These are phyloP conservation scores for Fusarium piperis DNA, from an alignment of 2,329 filamentous ascomycete genomes.

Conservation along the genomic window DNA sequence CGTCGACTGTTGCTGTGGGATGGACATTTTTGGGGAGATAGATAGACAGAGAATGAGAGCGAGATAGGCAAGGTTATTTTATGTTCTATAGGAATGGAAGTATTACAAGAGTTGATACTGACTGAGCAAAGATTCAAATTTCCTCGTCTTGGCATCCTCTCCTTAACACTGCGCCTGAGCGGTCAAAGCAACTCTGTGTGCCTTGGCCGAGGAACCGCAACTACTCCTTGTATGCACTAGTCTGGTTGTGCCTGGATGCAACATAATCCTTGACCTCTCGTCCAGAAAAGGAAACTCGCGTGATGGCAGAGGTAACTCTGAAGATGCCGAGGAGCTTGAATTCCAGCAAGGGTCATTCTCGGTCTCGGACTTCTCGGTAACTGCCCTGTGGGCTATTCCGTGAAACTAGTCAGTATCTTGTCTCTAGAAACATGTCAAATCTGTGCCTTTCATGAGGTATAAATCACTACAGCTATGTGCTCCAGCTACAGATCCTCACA, in stretches of 20 bases:
- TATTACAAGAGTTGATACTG: not conserved
- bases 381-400: not conserved
- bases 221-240: not conserved
- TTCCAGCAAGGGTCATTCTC: not conserved
- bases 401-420: not conserved
- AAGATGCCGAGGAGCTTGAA: not conserved
- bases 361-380: not conserved
- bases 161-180: not conserved
- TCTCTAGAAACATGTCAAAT: not conserved
- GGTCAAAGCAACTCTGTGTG: not conserved
- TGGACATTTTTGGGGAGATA: not conserved
- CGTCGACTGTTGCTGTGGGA: not conserved
- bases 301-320: not conserved
- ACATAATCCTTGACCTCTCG: not conserved
- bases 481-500: not conserved
- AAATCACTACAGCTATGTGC: not conserved
- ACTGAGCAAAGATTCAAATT: not conserved
- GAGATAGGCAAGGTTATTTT: not conserved
- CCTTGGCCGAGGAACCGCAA: not conserved
- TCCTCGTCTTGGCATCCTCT: not conserved
- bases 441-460: not conserved
- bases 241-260: not conserved
- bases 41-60: not conserved
- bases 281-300: not conserved
- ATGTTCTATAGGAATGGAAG: not conserved